Evolutionary conservation across 2,329 filamentous ascomycete species (phyloP).

Genomic region (Colletotrichum australisinense): DNA sequence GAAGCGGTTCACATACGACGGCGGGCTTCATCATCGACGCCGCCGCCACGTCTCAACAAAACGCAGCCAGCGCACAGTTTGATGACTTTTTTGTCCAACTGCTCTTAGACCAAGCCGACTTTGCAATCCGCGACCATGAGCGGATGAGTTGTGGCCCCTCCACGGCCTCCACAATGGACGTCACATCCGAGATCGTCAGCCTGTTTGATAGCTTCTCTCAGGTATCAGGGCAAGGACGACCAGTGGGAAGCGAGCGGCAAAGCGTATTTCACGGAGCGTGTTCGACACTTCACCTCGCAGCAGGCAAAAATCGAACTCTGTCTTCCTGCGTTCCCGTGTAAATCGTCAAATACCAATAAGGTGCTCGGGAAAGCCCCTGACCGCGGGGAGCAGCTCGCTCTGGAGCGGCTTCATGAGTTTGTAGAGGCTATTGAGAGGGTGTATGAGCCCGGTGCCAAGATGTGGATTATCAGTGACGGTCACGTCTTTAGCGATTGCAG

Average conservation of each 20-base stretch:
- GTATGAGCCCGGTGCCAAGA: constrained; percentile 46
- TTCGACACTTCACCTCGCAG: constrained; percentile 40
- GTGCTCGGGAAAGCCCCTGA: constrained; percentile 47
- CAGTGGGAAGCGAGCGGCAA: constrained; percentile 40
- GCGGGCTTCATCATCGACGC: constrained; percentile 17
- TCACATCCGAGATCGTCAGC: constrained; percentile 17
- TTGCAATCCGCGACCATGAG: constrained; percentile 21
- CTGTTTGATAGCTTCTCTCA: constrained; percentile 41
- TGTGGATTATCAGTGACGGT: constrained; percentile 53
- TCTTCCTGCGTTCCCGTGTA: constrained; percentile 54
- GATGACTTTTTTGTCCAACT: constrained; percentile 23
- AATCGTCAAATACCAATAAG: constrained; percentile 50
- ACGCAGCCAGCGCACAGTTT: constrained; percentile 14
- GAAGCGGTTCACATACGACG: background rate
- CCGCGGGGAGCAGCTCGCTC: constrained; percentile 47
- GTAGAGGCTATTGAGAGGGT: constrained; percentile 42
- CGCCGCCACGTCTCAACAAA: background rate
- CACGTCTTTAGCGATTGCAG: constrained; percentile 56
- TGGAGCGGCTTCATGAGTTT: constrained; percentile 45
- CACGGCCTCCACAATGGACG: background rate
- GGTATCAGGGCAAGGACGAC: constrained; percentile 39
- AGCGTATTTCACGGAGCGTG: constrained; percentile 37
- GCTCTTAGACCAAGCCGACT: constrained; percentile 28
- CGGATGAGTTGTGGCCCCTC: background rate
- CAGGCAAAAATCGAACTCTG: constrained; percentile 41